Evolutionary conservation across 306 rosid species (phyloP).

Genomic region (Dicorynia guianensis): DNA sequence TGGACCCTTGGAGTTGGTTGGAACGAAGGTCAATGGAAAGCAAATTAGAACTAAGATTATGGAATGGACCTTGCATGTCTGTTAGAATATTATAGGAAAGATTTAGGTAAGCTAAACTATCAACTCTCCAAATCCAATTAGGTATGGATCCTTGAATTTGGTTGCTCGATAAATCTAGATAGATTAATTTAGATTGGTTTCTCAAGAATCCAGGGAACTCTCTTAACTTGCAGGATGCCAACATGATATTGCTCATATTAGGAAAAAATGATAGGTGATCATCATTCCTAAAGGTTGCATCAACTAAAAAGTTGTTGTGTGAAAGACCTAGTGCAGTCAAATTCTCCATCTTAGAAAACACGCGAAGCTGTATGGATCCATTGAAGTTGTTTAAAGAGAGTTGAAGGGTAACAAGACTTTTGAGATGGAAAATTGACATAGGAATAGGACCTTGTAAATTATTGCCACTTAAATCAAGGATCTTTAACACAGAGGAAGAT

Average conservation of each 20-base stretch:
- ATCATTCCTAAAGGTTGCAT: not conserved
- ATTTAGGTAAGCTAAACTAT: constrained; percentile 25
- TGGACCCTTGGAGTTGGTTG: constrained; percentile 50
- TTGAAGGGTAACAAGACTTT: constrained; percentile 38
- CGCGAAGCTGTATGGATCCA: constrained; percentile 35
- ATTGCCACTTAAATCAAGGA: constrained; percentile 54
- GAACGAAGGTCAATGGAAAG: constrained; percentile 48
- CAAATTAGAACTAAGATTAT: constrained; percentile 5
- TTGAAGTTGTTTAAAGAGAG: constrained; percentile 62
- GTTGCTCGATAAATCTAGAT: constrained; percentile 56
- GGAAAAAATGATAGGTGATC: constrained; percentile 25
- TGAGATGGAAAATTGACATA: constrained; percentile 33
- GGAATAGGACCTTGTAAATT: constrained; percentile 58
- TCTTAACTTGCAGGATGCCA: constrained; percentile 51
- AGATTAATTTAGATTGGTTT: constrained; percentile 7
- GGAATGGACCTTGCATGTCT: constrained; percentile 32
- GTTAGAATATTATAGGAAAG: constrained; percentile 57
- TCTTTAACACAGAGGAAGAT: constrained; percentile 29
- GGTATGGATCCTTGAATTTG: constrained; percentile 55
- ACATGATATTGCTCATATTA: not conserved
- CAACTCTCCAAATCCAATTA: constrained; percentile 62
- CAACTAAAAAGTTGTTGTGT: constrained; percentile 44
- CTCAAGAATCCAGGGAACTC: constrained; percentile 47
- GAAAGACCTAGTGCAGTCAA: constrained; percentile 55
- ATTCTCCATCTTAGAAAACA: constrained; percentile 24